These are phyloP conservation scores for Rhodocollybia butyracea DNA, from an alignment of 768 basidiomycete species.

Conservation along the genomic window DNA sequence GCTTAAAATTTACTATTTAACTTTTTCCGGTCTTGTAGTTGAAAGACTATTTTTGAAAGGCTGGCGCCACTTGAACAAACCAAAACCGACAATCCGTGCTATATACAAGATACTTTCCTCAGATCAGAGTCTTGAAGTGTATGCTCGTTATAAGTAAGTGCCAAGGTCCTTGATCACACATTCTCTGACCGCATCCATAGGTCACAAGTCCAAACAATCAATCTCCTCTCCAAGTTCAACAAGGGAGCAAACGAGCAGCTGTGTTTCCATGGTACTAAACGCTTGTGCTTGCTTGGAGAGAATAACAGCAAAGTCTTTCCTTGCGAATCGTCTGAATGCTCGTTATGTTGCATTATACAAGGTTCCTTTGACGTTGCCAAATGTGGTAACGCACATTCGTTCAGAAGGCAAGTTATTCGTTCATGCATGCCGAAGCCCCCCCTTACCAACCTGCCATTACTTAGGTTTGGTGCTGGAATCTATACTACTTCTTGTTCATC, in stretches of 20 bases:
- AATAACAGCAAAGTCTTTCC: conserved; percentile 40
- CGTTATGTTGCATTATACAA: conserved; percentile 53
- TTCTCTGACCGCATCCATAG: not conserved
- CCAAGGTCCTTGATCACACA: not conserved
- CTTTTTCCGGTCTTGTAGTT: conserved; percentile 29
- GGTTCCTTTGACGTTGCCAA: conserved; percentile 57
- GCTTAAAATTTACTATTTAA: not conserved
- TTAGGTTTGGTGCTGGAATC: conserved; percentile 66
- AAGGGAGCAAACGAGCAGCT: conserved; percentile 48
- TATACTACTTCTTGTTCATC: conserved; percentile 67
- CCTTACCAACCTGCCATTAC: not conserved
- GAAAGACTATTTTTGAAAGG: conserved; percentile 47
- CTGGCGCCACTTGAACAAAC: conserved; percentile 56
- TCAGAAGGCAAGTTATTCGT: not conserved
- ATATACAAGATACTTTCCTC: conserved; percentile 52
- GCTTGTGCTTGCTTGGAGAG: conserved; percentile 57
- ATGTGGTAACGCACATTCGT: conserved; percentile 40
- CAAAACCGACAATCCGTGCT: conserved; percentile 42
- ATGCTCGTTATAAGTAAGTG: conserved; percentile 43
- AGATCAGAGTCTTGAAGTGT: conserved; percentile 39
- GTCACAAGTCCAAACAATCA: conserved; percentile 2
- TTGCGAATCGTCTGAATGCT: conserved; percentile 48
- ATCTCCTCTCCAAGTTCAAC: conserved; percentile 6
- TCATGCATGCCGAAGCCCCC: not conserved
- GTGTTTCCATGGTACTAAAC: conserved; percentile 67